Evolutionary conservation across 768 basidiomycete species (phyloP).

Genomic region (Auriscalpium orientale): DNA sequence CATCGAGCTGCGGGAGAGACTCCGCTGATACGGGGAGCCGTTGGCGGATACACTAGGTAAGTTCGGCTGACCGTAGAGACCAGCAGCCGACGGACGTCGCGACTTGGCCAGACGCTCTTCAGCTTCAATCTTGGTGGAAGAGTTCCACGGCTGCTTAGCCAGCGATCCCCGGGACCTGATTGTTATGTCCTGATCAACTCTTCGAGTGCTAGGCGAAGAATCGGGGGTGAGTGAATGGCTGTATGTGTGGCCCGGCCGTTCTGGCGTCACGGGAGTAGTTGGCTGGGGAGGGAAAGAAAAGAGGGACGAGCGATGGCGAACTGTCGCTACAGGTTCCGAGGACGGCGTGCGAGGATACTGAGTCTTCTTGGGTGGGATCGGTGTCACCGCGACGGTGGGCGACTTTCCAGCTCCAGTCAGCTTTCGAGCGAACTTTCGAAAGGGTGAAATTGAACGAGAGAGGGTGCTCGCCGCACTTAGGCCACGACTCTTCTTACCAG

Average conservation of each 20-base stretch:
- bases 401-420: constrained; percentile 42
- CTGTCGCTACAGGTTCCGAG: constrained; percentile 45
- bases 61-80: constrained; percentile 15
- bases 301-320: constrained; percentile 59
- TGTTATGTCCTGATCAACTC: constrained; percentile 30
- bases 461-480: constrained; percentile 43
- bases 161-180: constrained; percentile 26
- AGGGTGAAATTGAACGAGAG: constrained; percentile 73
- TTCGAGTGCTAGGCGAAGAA: constrained; percentile 44
- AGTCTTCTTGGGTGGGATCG: constrained; percentile 39
- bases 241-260: constrained; percentile 57
- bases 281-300: constrained; percentile 41
- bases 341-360: constrained; percentile 33
- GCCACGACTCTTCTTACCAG: constrained; percentile 29
- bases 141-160: constrained; percentile 55
- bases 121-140: constrained; percentile 65
- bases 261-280: constrained; percentile 45
- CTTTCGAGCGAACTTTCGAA: constrained; percentile 70
- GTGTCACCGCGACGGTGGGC: constrained; percentile 29
- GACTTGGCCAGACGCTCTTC: constrained; percentile 46
- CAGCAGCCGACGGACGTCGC: constrained; percentile 42
- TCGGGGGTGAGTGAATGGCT: constrained; percentile 68
- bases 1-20: constrained; percentile 15
- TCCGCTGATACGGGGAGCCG: constrained; percentile 11
- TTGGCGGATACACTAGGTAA: not conserved